phyloP scores from a whole-genome alignment of 805 yeast species.

The Pichia eremophila region DNA sequence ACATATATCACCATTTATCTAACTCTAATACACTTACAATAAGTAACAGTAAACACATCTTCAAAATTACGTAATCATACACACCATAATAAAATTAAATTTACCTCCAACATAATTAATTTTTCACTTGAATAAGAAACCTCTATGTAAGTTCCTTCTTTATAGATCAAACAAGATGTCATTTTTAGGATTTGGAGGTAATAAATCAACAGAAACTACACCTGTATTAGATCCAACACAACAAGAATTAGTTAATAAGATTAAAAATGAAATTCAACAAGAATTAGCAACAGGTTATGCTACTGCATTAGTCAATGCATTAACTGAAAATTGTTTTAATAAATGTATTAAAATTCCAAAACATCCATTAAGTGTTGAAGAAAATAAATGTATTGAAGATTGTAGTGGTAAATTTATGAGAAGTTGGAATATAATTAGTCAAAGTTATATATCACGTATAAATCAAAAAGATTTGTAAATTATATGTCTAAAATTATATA shows the following conservation, averaged over 20 bases:
- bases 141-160: too few relatives aligned
- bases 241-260: slow-evolving; percentile 46
- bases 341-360: slow-evolving; percentile 65
- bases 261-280: slow-evolving; percentile 63
- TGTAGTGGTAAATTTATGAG: slow-evolving; percentile 85
- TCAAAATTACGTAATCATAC: too few relatives aligned
- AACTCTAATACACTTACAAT: too few relatives aligned
- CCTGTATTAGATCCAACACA: slow-evolving; percentile 17
- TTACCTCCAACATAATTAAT: too few relatives aligned
- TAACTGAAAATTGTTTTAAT: slow-evolving; percentile 81
- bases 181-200: slow-evolving; percentile 24
- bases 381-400: slow-evolving; percentile 60
- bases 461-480: slow-evolving; percentile 12
- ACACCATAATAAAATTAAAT: too few relatives aligned
- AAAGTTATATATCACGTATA: slow-evolving; percentile 65
- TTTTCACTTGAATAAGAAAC: too few relatives aligned
- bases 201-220: neutral
- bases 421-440: slow-evolving; percentile 81
- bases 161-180: slow-evolving; percentile 15
- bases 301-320: slow-evolving; percentile 72
- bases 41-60: too few relatives aligned
- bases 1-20: too few relatives aligned
- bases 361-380: slow-evolving; percentile 34
- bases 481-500: too few relatives aligned
- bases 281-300: slow-evolving; percentile 92